These are phyloP conservation scores for Physaria fendleri DNA, from an alignment of 345 rosid species.

Conservation along the genomic window DNA sequence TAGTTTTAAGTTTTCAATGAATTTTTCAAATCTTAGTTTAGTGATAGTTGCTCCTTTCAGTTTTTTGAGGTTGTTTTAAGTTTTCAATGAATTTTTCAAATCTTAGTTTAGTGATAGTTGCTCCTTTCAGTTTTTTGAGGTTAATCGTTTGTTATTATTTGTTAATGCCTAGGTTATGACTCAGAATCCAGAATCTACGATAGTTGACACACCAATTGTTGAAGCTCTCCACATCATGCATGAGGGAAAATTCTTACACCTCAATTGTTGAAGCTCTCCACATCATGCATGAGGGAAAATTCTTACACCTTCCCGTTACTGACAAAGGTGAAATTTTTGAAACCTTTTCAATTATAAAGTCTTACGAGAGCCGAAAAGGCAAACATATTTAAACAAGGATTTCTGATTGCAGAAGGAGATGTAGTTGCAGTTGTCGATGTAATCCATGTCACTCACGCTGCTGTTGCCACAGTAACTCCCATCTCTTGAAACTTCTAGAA, in stretches of 20 bases:
- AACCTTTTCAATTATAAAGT: background rate
- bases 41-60: background rate
- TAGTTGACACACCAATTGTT: conserved; percentile 82
- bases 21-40: background rate
- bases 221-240: conserved; percentile 97
- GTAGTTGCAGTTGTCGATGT: conserved; percentile 83
- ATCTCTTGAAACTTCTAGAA: background rate
- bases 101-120: background rate
- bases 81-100: background rate
- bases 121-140: background rate
- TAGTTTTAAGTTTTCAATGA: background rate
- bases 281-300: conserved; percentile 92
- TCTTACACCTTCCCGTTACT: conserved; percentile 92
- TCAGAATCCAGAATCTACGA: conserved; percentile 89
- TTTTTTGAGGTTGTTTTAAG: background rate
- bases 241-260: conserved; percentile 95
- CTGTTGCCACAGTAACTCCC: conserved; percentile 80
- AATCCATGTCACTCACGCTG: conserved; percentile 88
- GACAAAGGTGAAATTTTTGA: conserved; percentile 53
- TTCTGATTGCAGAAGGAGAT: conserved; percentile 60
- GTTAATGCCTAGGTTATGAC: conserved; percentile 76
- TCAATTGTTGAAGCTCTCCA: conserved; percentile 98
- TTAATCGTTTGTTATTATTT: background rate
- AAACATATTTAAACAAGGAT: conserved; percentile 22
- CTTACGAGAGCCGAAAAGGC: background rate